Conservation (phyloP, 2,329 filamentous ascomycete species). For the Diaporthe sp. region DNA sequence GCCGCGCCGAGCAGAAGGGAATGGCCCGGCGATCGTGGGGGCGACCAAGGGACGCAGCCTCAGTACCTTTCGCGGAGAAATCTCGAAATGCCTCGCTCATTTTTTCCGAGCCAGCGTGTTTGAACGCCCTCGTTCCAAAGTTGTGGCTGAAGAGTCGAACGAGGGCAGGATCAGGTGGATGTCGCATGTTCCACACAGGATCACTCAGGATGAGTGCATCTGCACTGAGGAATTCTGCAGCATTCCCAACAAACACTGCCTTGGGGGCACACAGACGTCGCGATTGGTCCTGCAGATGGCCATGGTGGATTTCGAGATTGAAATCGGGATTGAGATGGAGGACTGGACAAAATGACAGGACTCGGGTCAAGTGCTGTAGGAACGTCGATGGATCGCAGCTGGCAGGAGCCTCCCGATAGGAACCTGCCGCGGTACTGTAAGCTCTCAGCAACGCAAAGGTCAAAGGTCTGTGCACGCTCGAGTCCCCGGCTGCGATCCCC, state of each 20-base stretch:
- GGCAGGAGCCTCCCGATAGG: background rate
- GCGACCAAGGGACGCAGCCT: constrained; percentile 20
- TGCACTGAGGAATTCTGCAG: background rate
- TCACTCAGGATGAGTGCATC: background rate
- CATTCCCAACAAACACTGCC: background rate
- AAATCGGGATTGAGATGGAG: background rate
- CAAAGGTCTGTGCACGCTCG: constrained; percentile 18
- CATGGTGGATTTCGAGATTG: background rate
- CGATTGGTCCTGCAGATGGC: background rate
- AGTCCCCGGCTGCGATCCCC: background rate
- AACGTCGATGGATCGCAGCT: background rate
- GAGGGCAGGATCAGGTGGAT: background rate
- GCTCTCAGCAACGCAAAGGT: background rate
- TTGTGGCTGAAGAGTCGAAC: constrained; percentile 24
- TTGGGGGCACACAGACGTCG: background rate
- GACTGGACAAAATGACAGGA: background rate
- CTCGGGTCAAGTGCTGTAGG: background rate
- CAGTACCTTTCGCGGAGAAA: constrained; percentile 1
- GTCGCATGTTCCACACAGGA: background rate
- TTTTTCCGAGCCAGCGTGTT: background rate
- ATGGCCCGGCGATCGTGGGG: constrained; percentile 1
- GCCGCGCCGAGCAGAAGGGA: background rate
- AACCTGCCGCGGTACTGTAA: background rate
- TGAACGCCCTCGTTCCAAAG: constrained; percentile 1
- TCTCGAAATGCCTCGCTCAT: background rate